Conservation (phyloP, 208 protist genomes). For the Spongospora subterranea region DNA sequence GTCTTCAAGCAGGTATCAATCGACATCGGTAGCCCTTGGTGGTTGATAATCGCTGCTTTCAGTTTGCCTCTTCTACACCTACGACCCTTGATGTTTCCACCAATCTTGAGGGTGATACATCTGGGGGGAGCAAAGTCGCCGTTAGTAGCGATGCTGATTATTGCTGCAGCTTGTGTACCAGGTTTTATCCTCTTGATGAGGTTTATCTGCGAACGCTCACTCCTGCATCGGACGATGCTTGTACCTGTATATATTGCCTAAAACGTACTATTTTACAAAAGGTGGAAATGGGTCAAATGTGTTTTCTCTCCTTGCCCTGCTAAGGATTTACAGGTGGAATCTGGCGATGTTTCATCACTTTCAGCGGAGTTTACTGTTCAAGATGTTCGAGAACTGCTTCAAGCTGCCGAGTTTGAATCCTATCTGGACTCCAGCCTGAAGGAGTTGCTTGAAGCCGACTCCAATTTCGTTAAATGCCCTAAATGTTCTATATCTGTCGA, state of each 20-base stretch:
- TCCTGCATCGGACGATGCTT: neutral
- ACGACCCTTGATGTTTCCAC: too few species aligned
- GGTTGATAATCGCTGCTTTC: too few species aligned
- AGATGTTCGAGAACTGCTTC: constrained; percentile 36
- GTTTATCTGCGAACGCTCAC: neutral
- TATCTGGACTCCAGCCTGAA: constrained; percentile 4
- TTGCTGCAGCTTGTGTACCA: neutral
- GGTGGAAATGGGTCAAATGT: too few species aligned
- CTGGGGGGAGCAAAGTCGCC: too few species aligned
- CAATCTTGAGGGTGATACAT: too few species aligned
- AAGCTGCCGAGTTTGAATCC: constrained; percentile 10
- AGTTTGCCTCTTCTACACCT: too few species aligned
- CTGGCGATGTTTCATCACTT: constrained; percentile 14
- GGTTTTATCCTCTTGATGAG: neutral
- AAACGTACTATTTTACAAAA: neutral
- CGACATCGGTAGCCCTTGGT: too few species aligned
- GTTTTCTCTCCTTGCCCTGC: neutral
- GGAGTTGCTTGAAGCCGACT: neutral
- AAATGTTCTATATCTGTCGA: constrained; percentile 25
- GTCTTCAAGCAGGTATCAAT: neutral
- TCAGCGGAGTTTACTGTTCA: constrained; percentile 12
- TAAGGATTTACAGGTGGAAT: constrained; percentile 4
- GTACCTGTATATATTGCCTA: neutral
- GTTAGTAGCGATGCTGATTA: too few species aligned
- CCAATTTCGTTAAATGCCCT: constrained; percentile 42